Evolutionary conservation across 75 land plant genomes (phyloP).

Genomic region (Cunninghamia lanceolata): DNA sequence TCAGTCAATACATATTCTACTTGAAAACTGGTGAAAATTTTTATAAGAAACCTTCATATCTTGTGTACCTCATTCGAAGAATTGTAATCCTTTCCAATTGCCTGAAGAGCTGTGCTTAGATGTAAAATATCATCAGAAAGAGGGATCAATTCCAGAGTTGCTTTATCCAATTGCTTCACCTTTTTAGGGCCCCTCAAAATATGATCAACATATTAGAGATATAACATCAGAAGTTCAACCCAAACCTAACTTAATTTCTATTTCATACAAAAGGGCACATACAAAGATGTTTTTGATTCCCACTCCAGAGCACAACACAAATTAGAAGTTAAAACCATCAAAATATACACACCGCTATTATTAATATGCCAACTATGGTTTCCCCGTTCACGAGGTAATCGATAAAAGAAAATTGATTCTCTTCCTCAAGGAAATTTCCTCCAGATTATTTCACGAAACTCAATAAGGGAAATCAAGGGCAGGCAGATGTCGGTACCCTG

Average conservation of each 20-base stretch:
- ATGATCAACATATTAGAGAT: not conserved
- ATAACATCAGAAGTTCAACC: not conserved
- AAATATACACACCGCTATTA: too few species aligned
- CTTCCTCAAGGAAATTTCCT: too few species aligned
- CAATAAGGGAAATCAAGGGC: too few species aligned
- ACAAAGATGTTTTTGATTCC: too few species aligned
- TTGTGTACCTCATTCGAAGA: conserved; percentile 42
- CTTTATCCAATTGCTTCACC: conserved; percentile 62
- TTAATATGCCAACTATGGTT: too few species aligned
- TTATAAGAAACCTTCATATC: not conserved
- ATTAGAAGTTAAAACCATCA: too few species aligned
- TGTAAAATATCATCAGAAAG: conserved; percentile 37
- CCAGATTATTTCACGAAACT: too few species aligned
- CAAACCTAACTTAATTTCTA: not conserved
- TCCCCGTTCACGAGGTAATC: too few species aligned
- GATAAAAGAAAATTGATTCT: too few species aligned
- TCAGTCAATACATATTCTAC: not conserved
- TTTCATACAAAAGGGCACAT: not conserved
- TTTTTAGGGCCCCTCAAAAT: conserved; percentile 7
- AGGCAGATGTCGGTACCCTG: too few species aligned
- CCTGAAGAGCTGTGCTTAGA: conserved; percentile 38
- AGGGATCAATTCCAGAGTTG: conserved; percentile 42
- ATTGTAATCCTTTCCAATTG: conserved; percentile 38
- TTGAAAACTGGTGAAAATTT: not conserved
- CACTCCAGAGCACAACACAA: too few species aligned